A percentile compares a stretch with the other conserved stretches of the same genome.
Evolutionary conservation across 2,329 filamentous ascomycete species (phyloP).

Genomic region (Penicillium decumbens): DNA sequence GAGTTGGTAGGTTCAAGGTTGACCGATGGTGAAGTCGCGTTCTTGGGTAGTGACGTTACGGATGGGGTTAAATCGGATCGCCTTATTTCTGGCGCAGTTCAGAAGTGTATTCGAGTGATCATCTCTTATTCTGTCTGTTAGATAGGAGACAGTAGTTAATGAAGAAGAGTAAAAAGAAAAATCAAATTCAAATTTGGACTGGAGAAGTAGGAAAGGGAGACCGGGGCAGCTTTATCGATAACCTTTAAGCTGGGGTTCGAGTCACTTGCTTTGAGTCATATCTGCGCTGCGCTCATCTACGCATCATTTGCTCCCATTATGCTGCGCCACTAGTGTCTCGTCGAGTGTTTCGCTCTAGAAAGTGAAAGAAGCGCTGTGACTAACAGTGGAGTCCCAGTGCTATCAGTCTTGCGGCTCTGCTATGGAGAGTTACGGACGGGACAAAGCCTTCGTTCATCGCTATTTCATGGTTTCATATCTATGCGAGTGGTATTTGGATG

Average conservation of each 20-base stretch:
- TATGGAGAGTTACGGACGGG: not conserved
- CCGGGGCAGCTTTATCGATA: conserved; percentile 33
- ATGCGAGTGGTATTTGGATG: conserved; percentile 17
- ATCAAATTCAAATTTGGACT: not conserved
- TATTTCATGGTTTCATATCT: conserved; percentile 23
- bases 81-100: conserved; percentile 33
- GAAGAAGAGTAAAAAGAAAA: no score
- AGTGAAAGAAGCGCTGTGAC: conserved; percentile 3
- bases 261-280: conserved; percentile 28
- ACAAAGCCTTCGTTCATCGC: conserved; percentile 8
- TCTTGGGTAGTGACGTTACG: conserved; percentile 21
- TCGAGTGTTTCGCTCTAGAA: conserved; percentile 1
- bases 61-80: conserved; percentile 27
- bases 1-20: conserved; percentile 4
- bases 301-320: conserved; percentile 8
- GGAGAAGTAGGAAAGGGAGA: conserved; percentile 5
- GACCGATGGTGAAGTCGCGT: conserved; percentile 6
- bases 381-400: conserved; percentile 6
- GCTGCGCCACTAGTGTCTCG: conserved; percentile 3
- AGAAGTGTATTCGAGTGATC: conserved; percentile 44
- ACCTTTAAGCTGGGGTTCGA: conserved; percentile 9
- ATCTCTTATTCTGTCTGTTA: conserved; percentile 28
- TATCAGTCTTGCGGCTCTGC: conserved; percentile 10
- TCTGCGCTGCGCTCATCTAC: not conserved
- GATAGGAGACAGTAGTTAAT: not conserved